Conservation (phyloP, 352 stramenopile species). For the Pythium volutum region DNA sequence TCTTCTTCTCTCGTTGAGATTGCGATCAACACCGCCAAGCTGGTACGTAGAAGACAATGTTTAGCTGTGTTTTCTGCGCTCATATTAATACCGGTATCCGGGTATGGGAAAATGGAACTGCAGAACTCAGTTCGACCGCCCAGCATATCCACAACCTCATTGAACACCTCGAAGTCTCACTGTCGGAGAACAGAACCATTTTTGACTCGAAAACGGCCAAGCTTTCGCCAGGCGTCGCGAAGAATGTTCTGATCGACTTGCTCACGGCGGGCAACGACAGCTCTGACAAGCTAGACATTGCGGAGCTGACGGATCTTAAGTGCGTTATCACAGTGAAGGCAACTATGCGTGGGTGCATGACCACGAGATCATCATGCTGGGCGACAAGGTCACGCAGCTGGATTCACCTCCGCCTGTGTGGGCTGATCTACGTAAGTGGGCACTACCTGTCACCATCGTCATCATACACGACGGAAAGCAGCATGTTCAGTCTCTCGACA, state of each 20-base stretch:
- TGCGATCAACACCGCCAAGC: not conserved
- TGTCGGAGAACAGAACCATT: not conserved
- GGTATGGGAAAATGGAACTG: too few relatives aligned
- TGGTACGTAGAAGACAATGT: too few relatives aligned
- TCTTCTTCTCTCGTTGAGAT: constrained; percentile 6
- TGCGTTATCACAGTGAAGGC: constrained; percentile 7
- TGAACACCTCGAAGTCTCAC: constrained; percentile 6
- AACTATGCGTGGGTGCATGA: constrained; percentile 12
- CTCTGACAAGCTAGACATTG: constrained; percentile 9
- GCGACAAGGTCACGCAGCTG: constrained; percentile 6
- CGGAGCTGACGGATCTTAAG: constrained; percentile 12
- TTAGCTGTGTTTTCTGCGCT: too few relatives aligned
- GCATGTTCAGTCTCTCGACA: too few relatives aligned
- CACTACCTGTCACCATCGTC: not conserved
- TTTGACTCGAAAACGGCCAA: not conserved
- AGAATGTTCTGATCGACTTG: constrained; percentile 3
- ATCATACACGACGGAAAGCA: not conserved
- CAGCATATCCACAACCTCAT: constrained; percentile 16
- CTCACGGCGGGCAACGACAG: constrained; percentile 8
- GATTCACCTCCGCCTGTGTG: not conserved
- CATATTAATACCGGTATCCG: not conserved
- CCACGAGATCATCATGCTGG: constrained; percentile 4
- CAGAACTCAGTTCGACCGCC: too few relatives aligned
- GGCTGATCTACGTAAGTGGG: too few relatives aligned
- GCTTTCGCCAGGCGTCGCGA: not conserved